A percentile compares a stretch with the other conserved stretches of the same genome.
Conservation (phyloP, 495 filamentous ascomycete genomes). For the Neurospora sp. region DNA sequence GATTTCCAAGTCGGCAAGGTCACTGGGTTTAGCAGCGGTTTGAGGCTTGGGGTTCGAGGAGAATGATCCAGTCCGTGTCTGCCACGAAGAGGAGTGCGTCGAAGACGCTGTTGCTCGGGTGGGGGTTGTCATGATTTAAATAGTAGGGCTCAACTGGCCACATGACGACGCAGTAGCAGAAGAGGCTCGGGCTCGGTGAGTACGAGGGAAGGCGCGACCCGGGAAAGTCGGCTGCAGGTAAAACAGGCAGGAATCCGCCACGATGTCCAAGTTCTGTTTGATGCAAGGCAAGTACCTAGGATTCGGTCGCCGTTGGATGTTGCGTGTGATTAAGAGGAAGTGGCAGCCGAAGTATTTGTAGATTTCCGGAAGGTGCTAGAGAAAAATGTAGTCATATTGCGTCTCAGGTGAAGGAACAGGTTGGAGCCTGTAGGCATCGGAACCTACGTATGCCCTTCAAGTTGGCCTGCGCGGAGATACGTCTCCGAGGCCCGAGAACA, state of each 20-base stretch:
- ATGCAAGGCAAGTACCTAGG: background rate
- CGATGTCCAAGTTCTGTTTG: background rate
- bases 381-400: background rate
- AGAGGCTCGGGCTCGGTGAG: background rate
- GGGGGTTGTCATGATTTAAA: background rate
- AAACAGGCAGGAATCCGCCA: background rate
- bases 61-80: background rate
- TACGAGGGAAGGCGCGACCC: background rate
- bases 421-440: background rate
- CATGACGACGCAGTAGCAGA: background rate
- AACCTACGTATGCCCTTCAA: background rate
- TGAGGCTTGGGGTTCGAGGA: background rate
- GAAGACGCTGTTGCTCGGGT: background rate
- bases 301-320: background rate
- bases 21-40: background rate
- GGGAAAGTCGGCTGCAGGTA: background rate
- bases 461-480: background rate
- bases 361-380: background rate
- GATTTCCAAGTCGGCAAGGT: background rate
- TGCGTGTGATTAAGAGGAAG: background rate
- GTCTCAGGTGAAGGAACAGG: background rate
- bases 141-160: background rate
- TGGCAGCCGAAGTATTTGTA: background rate
- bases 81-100: background rate
- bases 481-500: background rate